These are phyloP conservation scores for Backusella psychrophila DNA, from an alignment of 192 early-diverging fungal genomes.

Conservation along the genomic window DNA sequence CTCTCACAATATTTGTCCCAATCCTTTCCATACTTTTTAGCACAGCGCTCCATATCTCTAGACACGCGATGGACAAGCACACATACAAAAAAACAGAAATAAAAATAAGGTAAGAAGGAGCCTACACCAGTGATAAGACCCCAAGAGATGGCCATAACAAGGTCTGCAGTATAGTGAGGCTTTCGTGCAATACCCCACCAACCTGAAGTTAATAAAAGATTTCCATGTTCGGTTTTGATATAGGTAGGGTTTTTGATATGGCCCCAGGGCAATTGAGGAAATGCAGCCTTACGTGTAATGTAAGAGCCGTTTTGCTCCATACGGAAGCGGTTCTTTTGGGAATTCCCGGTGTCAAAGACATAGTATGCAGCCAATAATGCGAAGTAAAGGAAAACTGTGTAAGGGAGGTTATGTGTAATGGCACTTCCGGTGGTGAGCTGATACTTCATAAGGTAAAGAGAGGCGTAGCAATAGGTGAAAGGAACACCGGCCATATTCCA, in stretches of 20 bases:
- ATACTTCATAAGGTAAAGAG: conserved; percentile 41
- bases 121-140: conserved; percentile 77
- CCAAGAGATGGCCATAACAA: conserved; percentile 83
- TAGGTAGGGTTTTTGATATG: conserved; percentile 57
- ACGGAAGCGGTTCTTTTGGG: conserved; percentile 49
- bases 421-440: conserved; percentile 35
- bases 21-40: conserved; percentile 85
- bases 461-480: conserved; percentile 47
- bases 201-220: conserved; percentile 53
- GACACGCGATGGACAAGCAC: conserved; percentile 79
- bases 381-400: conserved; percentile 28
- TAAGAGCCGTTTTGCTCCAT: conserved; percentile 44
- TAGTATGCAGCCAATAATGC: conserved; percentile 38
- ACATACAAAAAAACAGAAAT: conserved; percentile 80
- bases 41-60: conserved; percentile 84
- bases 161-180: conserved; percentile 81
- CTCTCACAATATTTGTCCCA: conserved; percentile 77
- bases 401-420: conserved; percentile 27
- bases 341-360: conserved; percentile 51
- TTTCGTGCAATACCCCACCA: conserved; percentile 78
- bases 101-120: conserved; percentile 83
- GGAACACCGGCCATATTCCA: conserved; percentile 53
- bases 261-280: conserved; percentile 47
- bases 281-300: conserved; percentile 34
- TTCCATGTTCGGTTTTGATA: conserved; percentile 62